These are phyloP conservation scores for Datura wrightii DNA, from an alignment of 257 asterid species.

Conservation along the genomic window DNA sequence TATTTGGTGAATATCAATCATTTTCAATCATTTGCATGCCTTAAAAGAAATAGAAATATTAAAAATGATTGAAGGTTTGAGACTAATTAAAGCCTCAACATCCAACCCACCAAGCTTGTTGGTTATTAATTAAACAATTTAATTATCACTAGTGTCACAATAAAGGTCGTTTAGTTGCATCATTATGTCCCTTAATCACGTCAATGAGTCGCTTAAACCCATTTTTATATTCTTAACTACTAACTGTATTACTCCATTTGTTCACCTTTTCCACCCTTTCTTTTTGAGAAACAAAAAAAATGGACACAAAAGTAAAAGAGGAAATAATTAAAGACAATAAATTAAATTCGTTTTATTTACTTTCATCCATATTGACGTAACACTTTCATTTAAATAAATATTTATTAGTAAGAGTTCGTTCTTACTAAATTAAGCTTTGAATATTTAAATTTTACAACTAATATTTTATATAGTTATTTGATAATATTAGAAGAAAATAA, in stretches of 20 bases:
- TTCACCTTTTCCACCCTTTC: neutral
- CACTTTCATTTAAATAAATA: no score
- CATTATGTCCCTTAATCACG: constrained; percentile 24
- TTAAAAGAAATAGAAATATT: neutral
- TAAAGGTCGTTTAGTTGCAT: constrained; percentile 24
- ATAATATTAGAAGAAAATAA: no score
- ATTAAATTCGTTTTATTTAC: neutral
- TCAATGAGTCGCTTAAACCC: neutral
- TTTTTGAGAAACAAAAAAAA: neutral
- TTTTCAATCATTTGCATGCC: constrained; percentile 27
- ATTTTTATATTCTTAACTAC: neutral
- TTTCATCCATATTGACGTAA: no score
- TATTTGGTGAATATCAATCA: constrained; percentile 31
- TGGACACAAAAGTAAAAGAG: neutral
- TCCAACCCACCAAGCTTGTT: constrained; percentile 17
- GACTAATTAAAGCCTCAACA: constrained; percentile 17
- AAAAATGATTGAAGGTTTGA: constrained; percentile 18
- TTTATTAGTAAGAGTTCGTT: no score
- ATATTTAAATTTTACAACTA: no score
- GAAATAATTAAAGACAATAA: neutral
- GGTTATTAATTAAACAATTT: constrained; percentile 21
- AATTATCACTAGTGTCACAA: neutral
- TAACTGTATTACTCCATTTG: neutral
- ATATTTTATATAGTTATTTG: no score
- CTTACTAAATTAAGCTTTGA: no score